phyloP scores from a whole-genome alignment of 1,139 yeast genomes.

The Zygotorulaspora mrakii region DNA sequence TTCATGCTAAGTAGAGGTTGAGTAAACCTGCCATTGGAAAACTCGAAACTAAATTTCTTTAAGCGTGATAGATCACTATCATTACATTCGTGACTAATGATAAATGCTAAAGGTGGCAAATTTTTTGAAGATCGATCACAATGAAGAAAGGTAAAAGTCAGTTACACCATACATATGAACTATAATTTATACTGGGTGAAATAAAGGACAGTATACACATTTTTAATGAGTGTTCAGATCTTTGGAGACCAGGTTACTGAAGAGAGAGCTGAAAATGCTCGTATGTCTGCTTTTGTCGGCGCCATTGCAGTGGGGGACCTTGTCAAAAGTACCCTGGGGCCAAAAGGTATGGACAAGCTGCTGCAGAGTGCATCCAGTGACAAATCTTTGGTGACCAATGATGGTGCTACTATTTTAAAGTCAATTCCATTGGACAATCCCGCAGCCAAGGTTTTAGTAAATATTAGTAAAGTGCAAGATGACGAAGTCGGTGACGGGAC shows the following conservation, averaged over 20 bases:
- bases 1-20: too few species aligned
- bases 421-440: slow-evolving; percentile 96
- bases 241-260: slow-evolving; percentile 97
- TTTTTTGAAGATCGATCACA: slow-evolving; percentile 8
- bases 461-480: slow-evolving; percentile 94
- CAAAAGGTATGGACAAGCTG: slow-evolving; percentile 97
- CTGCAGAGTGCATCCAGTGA: slow-evolving; percentile 83
- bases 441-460: slow-evolving; percentile 95
- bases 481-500: slow-evolving; percentile 99
- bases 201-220: neutral
- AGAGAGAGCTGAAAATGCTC: slow-evolving; percentile 96
- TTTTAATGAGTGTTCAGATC: slow-evolving; percentile 59
- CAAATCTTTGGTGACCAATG: slow-evolving; percentile 81
- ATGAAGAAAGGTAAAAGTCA: too few species aligned
- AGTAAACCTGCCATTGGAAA: too few species aligned
- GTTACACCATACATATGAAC: too few species aligned
- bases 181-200: neutral
- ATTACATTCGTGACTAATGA: slow-evolving; percentile 4
- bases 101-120: slow-evolving; percentile 11
- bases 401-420: slow-evolving; percentile 95
- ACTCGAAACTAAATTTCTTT: too few species aligned
- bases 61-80: neutral
- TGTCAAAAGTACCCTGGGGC: slow-evolving; percentile 93
- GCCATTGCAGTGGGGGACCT: slow-evolving; percentile 98
- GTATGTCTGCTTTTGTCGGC: slow-evolving; percentile 94